phyloP scores from a whole-genome alignment of 305 asterid genomes.

The Rubia peregrina region DNA sequence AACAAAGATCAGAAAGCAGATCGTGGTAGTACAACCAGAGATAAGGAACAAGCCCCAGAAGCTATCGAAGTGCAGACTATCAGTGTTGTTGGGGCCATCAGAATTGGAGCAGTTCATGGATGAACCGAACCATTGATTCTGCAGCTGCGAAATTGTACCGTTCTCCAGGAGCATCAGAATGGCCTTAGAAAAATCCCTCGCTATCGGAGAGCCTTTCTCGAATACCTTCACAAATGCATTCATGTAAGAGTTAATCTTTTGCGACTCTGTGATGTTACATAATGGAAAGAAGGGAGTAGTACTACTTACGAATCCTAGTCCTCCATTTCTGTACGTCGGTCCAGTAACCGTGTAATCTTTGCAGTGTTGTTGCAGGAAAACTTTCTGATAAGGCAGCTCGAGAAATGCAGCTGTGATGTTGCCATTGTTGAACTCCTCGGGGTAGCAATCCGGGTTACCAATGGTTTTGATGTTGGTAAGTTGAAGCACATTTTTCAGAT shows the following conservation, averaged over 20 bases:
- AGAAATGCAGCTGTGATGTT: conserved; percentile 35
- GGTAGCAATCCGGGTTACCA: conserved; percentile 15
- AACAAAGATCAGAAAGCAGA: conserved; percentile 23
- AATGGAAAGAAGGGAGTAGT: neutral
- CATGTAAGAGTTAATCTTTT: neutral
- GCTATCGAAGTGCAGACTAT: conserved; percentile 25
- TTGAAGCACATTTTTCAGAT: conserved; percentile 21
- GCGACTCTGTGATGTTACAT: neutral
- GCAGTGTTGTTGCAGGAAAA: conserved; percentile 28
- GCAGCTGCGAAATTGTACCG: conserved; percentile 19
- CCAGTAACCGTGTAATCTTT: conserved; percentile 23
- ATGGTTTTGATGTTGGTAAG: conserved; percentile 25
- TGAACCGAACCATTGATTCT: conserved; percentile 19
- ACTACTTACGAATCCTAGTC: conserved; percentile 32
- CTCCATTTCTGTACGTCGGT: conserved; percentile 30
- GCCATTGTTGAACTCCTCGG: conserved; percentile 20
- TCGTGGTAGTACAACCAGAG: conserved; percentile 23
- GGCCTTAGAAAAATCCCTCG: conserved; percentile 32
- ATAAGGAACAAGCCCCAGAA: conserved; percentile 36
- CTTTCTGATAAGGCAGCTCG: conserved; percentile 30
- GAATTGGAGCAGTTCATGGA: conserved; percentile 18
- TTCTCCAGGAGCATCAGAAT: conserved; percentile 25
- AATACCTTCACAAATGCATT: conserved; percentile 23
- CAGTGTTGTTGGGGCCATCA: conserved; percentile 12
- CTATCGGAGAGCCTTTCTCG: conserved; percentile 34